Conservation (phyloP, 805 yeast species). For the Candida qinlingensis region DNA sequence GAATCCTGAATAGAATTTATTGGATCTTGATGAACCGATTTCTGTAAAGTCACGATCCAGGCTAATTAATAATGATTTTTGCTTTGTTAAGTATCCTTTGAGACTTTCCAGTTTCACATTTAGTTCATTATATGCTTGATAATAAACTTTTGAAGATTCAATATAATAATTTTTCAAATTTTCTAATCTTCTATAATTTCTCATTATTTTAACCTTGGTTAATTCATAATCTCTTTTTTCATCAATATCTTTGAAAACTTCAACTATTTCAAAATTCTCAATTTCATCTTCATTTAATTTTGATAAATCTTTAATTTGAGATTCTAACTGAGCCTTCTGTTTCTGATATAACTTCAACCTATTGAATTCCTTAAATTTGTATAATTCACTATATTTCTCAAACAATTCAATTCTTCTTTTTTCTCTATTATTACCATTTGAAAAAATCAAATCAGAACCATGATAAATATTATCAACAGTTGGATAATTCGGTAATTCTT, state of each 20-base stretch:
- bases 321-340: slow-evolving; percentile 3
- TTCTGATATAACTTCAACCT: slow-evolving; percentile 7
- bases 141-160: slow-evolving; percentile 24
- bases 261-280: slow-evolving; percentile 6
- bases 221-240: slow-evolving; percentile 32
- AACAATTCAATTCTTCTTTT: slow-evolving; percentile 23
- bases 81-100: slow-evolving; percentile 29
- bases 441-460: slow-evolving; percentile 18
- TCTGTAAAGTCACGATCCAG: slow-evolving; percentile 25
- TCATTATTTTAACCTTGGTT: slow-evolving; percentile 21
- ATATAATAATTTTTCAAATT: slow-evolving; percentile 22
- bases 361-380: slow-evolving; percentile 15
- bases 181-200: slow-evolving; percentile 24
- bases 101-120: slow-evolving; percentile 27
- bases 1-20: slow-evolving; percentile 28
- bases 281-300: slow-evolving; percentile 5
- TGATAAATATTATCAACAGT: neutral
- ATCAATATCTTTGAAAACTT: slow-evolving; percentile 25
- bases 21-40: slow-evolving; percentile 25
- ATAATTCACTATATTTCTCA: slow-evolving; percentile 16
- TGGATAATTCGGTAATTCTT: neutral
- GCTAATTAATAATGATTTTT: slow-evolving; percentile 21
- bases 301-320: slow-evolving; percentile 1
- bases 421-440: slow-evolving; percentile 26
- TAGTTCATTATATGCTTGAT: slow-evolving; percentile 23